A percentile compares a stretch with the other conserved stretches of the same genome.
Conservation (phyloP, 2,329 filamentous ascomycete genomes). For the Diaporthe helianthi region DNA sequence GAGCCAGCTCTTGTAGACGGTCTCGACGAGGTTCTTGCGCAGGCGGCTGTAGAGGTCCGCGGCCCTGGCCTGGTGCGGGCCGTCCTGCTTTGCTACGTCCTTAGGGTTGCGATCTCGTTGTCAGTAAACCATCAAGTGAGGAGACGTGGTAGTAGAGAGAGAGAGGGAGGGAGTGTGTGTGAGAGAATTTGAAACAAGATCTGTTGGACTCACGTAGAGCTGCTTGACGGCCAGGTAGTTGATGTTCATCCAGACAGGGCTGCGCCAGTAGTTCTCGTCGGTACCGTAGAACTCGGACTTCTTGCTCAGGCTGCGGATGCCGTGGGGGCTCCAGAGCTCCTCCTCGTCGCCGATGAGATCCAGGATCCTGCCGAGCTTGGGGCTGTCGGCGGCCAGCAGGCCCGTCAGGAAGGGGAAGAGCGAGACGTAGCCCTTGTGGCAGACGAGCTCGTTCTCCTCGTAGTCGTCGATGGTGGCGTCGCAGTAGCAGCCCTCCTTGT, state of each 20-base stretch:
- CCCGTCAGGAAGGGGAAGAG: slow-evolving; percentile 92
- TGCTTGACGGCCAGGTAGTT: slow-evolving; percentile 87
- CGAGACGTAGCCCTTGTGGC: slow-evolving; percentile 95
- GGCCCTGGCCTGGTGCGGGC: slow-evolving; percentile 74
- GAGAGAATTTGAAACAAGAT: too few relatives aligned
- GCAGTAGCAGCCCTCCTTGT: slow-evolving; percentile 82
- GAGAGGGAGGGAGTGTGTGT: too few relatives aligned
- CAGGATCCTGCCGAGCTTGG: slow-evolving; percentile 76
- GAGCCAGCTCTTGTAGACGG: slow-evolving; percentile 86
- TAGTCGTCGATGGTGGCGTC: slow-evolving; percentile 95
- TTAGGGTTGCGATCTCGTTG: slow-evolving; percentile 41
- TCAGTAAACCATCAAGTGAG: background rate
- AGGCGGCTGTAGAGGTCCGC: slow-evolving; percentile 77
- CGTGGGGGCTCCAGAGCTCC: slow-evolving; percentile 88
- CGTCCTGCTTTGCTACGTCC: slow-evolving; percentile 70
- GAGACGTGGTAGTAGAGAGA: too few relatives aligned
- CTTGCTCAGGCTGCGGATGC: slow-evolving; percentile 89
- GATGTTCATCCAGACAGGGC: slow-evolving; percentile 94
- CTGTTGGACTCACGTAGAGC: slow-evolving; percentile 71
- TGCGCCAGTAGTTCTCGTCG: slow-evolving; percentile 96
- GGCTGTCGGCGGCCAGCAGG: slow-evolving; percentile 75
- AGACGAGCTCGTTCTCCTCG: slow-evolving; percentile 87
- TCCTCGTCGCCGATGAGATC: slow-evolving; percentile 81
- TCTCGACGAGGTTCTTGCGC: slow-evolving; percentile 85
- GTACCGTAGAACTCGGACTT: slow-evolving; percentile 85